Percentiles rank a stretch among this genome's conserved stretches.
phyloP scores from a whole-genome alignment of 2,329 filamentous ascomycete genomes.

The Botryotinia narcissicola region DNA sequence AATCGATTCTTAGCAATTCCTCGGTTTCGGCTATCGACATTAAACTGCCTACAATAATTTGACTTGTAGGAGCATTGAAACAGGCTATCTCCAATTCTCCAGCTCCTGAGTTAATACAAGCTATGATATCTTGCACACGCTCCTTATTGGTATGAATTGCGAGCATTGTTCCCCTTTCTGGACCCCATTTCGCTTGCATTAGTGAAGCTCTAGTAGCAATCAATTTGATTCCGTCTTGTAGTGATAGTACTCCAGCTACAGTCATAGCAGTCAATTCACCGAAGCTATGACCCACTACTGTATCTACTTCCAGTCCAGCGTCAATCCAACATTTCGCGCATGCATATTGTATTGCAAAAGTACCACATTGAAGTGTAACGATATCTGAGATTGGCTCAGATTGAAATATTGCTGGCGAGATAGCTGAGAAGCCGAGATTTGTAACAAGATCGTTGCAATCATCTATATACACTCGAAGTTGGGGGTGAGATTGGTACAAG shows the following conservation, averaged over 20 bases:
- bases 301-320: conserved; percentile 18
- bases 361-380: conserved; percentile 22
- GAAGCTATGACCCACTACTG: conserved; percentile 41
- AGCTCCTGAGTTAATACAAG: neutral
- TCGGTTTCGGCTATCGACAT: neutral
- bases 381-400: conserved; percentile 17
- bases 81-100: neutral
- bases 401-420: conserved; percentile 27
- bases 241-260: conserved; percentile 29
- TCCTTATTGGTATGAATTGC: neutral
- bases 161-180: conserved; percentile 2
- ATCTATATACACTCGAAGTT: conserved; percentile 25
- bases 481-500: conserved; percentile 3
- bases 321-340: conserved; percentile 28
- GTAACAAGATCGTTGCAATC: conserved; percentile 20
- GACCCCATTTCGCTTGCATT: conserved; percentile 27
- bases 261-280: conserved; percentile 41
- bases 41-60: neutral
- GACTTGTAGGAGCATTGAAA: neutral
- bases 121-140: neutral
- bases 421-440: conserved; percentile 14
- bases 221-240: conserved; percentile 25
- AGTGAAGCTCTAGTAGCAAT: conserved; percentile 38
- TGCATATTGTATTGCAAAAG: conserved; percentile 29
- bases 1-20: conserved; percentile 20